Percentiles rank a stretch among this genome's conserved stretches.
Evolutionary conservation across 306 rosid species (phyloP).

Genomic region (Lotus japonicus): DNA sequence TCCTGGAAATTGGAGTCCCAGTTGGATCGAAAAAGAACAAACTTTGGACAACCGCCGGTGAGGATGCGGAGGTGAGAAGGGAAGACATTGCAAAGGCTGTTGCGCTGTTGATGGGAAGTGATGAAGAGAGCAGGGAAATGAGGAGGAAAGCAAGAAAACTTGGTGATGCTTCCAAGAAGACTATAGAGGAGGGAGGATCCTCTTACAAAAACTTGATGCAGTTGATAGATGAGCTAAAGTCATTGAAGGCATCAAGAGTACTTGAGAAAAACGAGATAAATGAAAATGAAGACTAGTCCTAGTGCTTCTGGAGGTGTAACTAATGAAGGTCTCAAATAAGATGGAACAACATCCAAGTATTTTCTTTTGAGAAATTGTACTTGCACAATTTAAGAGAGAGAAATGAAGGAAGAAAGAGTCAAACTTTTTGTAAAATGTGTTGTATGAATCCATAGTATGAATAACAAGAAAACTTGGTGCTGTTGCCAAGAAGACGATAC

Average conservation of each 20-base stretch:
- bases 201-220: not conserved
- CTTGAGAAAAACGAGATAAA: not conserved
- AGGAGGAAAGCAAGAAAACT: not conserved
- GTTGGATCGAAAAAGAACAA: slow-evolving; percentile 20
- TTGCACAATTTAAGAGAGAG: too few relatives aligned
- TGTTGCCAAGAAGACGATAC: slow-evolving; percentile 13
- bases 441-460: too few relatives aligned
- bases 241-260: not conserved
- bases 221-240: not conserved
- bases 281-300: not conserved
- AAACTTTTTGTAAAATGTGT: too few relatives aligned
- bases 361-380: too few relatives aligned
- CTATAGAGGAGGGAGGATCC: not conserved
- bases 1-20: slow-evolving; percentile 15
- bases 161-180: not conserved
- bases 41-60: not conserved
- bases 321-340: not conserved
- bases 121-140: not conserved
- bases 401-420: too few relatives aligned
- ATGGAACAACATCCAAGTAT: not conserved
- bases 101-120: slow-evolving; percentile 10
- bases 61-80: not conserved
- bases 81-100: slow-evolving; percentile 15
- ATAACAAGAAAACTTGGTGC: not conserved
- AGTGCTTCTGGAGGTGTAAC: not conserved